A percentile compares a stretch with the other conserved stretches of the same genome.
Conservation (phyloP, 1,284 basidiomycete genomes). For the Rhodotorula sp. region DNA sequence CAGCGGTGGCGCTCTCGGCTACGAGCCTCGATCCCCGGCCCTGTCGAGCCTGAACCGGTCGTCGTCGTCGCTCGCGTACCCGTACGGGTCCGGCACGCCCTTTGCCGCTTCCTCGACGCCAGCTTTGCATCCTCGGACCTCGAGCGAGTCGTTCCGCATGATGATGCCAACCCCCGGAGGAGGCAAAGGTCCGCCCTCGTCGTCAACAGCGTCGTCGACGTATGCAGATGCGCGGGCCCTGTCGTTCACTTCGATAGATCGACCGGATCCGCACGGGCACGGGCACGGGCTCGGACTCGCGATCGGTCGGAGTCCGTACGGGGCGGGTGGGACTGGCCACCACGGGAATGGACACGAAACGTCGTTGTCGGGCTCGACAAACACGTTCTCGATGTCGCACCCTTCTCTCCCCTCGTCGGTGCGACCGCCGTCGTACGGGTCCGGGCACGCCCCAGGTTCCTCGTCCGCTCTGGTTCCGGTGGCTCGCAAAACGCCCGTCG, state of each 20-base stretch:
- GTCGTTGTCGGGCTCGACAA: background rate
- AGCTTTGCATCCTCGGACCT: constrained; percentile 23
- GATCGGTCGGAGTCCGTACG: constrained; percentile 4
- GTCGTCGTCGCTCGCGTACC: constrained; percentile 18
- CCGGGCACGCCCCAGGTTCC: background rate
- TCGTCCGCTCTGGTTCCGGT: background rate
- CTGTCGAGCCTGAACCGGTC: constrained; percentile 16
- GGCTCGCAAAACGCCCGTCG: constrained; percentile 23
- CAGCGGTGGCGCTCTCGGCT: background rate
- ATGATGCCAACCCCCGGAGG: constrained; percentile 11
- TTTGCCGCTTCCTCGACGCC: constrained; percentile 15
- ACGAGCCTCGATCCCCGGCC: constrained; percentile 9
- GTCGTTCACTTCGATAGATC: constrained; percentile 41
- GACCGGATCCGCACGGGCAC: constrained; percentile 26
- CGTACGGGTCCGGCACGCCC: constrained; percentile 12
- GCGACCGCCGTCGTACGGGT: constrained; percentile 23
- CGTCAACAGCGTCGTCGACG: background rate
- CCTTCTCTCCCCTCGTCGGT: constrained; percentile 13
- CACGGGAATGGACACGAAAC: background rate
- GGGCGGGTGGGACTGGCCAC: background rate
- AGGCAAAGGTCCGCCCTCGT: constrained; percentile 13
- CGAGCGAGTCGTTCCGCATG: constrained; percentile 42
- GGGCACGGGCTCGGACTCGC: constrained; percentile 1
- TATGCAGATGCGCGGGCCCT: constrained; percentile 33
- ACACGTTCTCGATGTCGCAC: constrained; percentile 9